phyloP scores from a whole-genome alignment of 108 stramenopile genomes.

The Poteriospumella lacustris region DNA sequence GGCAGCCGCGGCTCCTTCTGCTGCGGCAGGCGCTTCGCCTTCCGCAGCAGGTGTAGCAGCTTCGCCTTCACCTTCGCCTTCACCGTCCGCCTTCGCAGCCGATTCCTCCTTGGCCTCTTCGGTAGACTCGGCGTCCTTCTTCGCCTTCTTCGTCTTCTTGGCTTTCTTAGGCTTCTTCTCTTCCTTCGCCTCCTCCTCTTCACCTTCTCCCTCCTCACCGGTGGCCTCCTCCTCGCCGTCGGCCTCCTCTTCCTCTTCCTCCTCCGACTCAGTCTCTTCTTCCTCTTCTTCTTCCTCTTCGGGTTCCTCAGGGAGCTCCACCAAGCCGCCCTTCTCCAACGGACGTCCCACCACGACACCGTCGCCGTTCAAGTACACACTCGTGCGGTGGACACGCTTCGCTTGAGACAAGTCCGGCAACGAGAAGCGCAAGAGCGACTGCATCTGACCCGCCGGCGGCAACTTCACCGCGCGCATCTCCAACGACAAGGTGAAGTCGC shows the following conservation, averaged over 20 bases:
- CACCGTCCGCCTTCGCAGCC: no score
- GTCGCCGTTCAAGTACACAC: constrained; percentile 30
- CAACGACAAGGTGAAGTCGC: constrained; percentile 15
- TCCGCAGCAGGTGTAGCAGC: no score
- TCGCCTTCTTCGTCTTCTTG: neutral
- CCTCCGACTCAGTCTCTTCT: no score
- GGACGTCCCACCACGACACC: constrained; percentile 11
- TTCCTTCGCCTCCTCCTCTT: neutral
- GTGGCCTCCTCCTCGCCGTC: no score
- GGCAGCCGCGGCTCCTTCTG: no score
- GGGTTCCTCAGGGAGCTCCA: neutral
- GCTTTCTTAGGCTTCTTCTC: no score
- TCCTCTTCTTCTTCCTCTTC: neutral
- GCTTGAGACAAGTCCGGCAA: neutral
- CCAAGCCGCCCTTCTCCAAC: neutral
- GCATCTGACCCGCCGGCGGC: constrained; percentile 20
- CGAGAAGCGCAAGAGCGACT: constrained; percentile 28
- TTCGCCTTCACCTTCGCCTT: no score
- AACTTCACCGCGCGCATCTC: constrained; percentile 32
- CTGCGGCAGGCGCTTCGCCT: no score
- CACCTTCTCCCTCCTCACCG: no score
- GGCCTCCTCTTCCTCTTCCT: no score
- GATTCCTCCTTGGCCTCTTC: no score
- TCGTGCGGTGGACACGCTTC: constrained; percentile 21
- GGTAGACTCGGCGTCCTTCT: no score